Conservation (phyloP, 176 grass and related monocot species). For the sorghum (Sorghum bicolor) region Sorghum_bicolor_NCBIv3 NC_012877.2:4460501-4461000, state of each 20-base stretch:
- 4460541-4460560: neutral
- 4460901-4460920: neutral
- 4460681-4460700: neutral
- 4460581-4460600: neutral
- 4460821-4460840: too few relatives aligned
- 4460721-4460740: neutral
- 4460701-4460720: neutral
- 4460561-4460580: neutral
- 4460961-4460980: neutral
- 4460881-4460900: neutral
- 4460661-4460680: neutral
- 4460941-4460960: neutral
- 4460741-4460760: neutral
- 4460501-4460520: neutral
- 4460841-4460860: too few relatives aligned
- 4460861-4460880: too few relatives aligned
- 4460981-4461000: neutral
- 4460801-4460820: neutral
- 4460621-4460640: too few relatives aligned
- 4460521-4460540: too few relatives aligned
- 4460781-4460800: neutral
- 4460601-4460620: neutral
- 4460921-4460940: neutral
- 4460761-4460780: neutral
- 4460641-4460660: neutral